Evolutionary conservation across 192 early-diverging fungal species (phyloP).

Genomic region (Paraglomus occultum): DNA sequence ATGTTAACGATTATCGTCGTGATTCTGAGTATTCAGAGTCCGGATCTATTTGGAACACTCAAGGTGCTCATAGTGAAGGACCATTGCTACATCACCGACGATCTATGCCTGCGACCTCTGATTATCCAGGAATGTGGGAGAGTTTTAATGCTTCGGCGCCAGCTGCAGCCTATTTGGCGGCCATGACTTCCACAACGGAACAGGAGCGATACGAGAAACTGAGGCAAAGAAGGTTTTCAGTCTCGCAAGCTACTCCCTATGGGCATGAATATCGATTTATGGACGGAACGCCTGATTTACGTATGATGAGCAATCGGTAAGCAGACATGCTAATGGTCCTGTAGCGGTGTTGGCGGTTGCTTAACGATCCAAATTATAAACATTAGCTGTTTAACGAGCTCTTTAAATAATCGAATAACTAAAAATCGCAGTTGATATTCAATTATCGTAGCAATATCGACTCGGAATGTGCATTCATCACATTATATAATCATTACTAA

Average conservation of each 20-base stretch:
- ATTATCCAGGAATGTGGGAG: slow-evolving; percentile 48
- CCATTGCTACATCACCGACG: slow-evolving; percentile 49
- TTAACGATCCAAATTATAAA: too few relatives aligned
- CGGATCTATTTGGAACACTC: slow-evolving; percentile 51
- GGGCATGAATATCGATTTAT: slow-evolving; percentile 22
- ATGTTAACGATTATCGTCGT: slow-evolving; percentile 37
- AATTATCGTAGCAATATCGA: slow-evolving; percentile 28
- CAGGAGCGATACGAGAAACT: slow-evolving; percentile 52
- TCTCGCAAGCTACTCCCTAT: slow-evolving; percentile 42
- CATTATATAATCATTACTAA: neutral
- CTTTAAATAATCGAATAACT: too few relatives aligned
- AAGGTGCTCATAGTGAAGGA: slow-evolving; percentile 33
- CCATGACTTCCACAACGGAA: slow-evolving; percentile 32
- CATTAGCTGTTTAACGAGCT: too few relatives aligned
- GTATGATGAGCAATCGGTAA: slow-evolving; percentile 28
- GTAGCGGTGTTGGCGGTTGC: too few relatives aligned
- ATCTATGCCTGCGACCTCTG: slow-evolving; percentile 51
- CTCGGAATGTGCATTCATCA: slow-evolving; percentile 21
- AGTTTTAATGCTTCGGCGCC: slow-evolving; percentile 30
- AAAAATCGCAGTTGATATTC: too few relatives aligned
- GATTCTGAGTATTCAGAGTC: slow-evolving; percentile 50
- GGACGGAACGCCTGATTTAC: slow-evolving; percentile 18
- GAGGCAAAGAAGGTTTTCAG: slow-evolving; percentile 58
- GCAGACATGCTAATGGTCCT: neutral
- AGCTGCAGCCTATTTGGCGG: slow-evolving; percentile 10